Base-by-base conservation (phyloP, 345 rosid genomes). In the Aquilaria yunnanensis region DNA sequence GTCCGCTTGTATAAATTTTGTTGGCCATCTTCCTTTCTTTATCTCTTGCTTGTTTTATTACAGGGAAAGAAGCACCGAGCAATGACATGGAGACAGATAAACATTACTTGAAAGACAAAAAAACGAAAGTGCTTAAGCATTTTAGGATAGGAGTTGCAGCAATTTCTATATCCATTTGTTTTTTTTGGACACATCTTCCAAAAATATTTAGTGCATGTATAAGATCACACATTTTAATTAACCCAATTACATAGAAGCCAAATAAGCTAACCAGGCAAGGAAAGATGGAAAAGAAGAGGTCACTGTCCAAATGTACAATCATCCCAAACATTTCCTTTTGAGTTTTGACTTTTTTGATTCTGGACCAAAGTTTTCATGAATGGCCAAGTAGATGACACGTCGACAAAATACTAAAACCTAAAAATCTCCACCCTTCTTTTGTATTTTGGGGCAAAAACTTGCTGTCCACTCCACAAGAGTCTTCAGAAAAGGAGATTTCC, bases 341-440 rank as follows among this genome's bases (percentile, higher is more conserved):
- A 51, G 29, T n/a, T 37, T 54, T 48, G 59, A 60, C 60, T 58
- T 71, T 71, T 67, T 54, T 41, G 51, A 60, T 69, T 65, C 58
- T 57, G 11, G 13, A 14, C 14, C 9, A 60, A 56, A 51, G 43
- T 43, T 1, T 54, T 16, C 2, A 46, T 43, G 54, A 66, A 47
- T 67, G 75, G 74, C 30, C 56, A 57, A 14, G 56, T 51, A 23
- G 9, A 6, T 49, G 63, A 69, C 74, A 66, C 72, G 70, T 66
- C 53, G 12, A 43, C 59, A 32, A 54, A 45, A 62, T 59, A 48
- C 50, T 55, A 11, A 32, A 13, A 4, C 41, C 14, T 14, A 52
- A 12, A 32, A 34, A 9, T 70, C 69, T 54, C 58, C 43, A n/a
- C 56, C 48, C 41, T 63, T 43, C 41, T 45, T 50, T 32, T 61